These are phyloP conservation scores for Mimosa bimucronata DNA, from an alignment of 306 rosid genomes.

Conservation along the genomic window DNA sequence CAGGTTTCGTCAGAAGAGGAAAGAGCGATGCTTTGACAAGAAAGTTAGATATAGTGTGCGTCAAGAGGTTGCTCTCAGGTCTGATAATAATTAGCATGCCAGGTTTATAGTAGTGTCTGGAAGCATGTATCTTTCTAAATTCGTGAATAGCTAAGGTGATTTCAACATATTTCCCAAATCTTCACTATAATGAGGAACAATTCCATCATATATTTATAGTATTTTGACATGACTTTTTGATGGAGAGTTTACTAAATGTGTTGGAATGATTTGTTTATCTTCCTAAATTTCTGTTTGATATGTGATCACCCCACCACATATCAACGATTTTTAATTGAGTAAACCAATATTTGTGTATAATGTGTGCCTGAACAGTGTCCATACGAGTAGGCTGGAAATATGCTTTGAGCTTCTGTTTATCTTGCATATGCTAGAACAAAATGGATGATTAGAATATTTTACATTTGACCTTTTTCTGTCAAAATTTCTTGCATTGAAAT, in stretches of 20 bases:
- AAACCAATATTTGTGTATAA: neutral
- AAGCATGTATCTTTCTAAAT: neutral
- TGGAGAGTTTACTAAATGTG: constrained; percentile 3
- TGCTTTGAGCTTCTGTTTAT: constrained; percentile 2
- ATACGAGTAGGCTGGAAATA: neutral
- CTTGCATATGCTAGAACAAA: constrained; percentile 21
- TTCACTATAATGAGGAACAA: neutral
- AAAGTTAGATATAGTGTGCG: constrained; percentile 93
- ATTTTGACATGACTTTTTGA: neutral
- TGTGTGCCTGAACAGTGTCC: constrained; percentile 5
- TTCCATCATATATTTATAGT: neutral
- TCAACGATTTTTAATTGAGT: neutral
- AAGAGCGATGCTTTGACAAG: constrained; percentile 88
- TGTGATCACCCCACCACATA: neutral
- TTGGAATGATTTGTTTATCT: neutral
- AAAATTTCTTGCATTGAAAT: neutral
- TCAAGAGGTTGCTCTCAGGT: constrained; percentile 98
- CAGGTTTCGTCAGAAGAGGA: constrained; percentile 92
- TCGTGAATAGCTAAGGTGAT: neutral
- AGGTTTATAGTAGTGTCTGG: constrained; percentile 24
- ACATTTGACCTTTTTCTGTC: neutral
- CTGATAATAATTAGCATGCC: constrained; percentile 36
- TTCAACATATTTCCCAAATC: neutral
- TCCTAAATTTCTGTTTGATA: neutral
- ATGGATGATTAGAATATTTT: neutral